Base-by-base conservation (phyloP, 2,329 filamentous ascomycete genomes). In the Diaporthe citri region DNA sequence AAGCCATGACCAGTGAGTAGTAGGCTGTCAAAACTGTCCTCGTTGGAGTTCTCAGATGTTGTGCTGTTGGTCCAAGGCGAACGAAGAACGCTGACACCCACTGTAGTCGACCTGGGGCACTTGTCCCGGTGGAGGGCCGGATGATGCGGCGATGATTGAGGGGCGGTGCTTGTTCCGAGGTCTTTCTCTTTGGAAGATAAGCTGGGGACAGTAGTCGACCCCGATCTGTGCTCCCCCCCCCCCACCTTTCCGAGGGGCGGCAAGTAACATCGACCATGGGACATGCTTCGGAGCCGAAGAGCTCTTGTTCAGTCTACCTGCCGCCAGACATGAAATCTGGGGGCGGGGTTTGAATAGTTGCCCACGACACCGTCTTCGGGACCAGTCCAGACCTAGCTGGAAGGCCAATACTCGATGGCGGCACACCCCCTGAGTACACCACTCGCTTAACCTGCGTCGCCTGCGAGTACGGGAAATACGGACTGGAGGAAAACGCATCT, bases 41-140 rank as follows among this genome's bases (percentile, higher is more conserved):
- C 8, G 20, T 31, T 17, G 62, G 51, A 15, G 17, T 12, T 4
- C 28, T 51, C 20, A 17, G 13, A 10, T 36, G 28, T n/a, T 51
- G 10, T 66, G 2, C 17, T 36, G 20, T 39, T 39, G 31, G 4
- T 41, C 34, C 17, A 20, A 17, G 20, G 43, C 20, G 25, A n/a
- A 22, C 3, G 13, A 31, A 48, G 12, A 31, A n/a, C 28, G 9
- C 28, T 13, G 41, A 7, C 25, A 22, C 39, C 60, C 25, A n/a
- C n/a, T n/a, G n/a, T n/a, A 46, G 60, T 25, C 10, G 13, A 17
- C 28, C 9, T 62, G 2, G 6, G 7, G 39, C n/a, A 20, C 39
- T 46, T 31, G 39, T 64, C 10, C 59, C 39, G 59, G 59, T 34
- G 60, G 60, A 64, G 60, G 60, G 20, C 59, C 59, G 59, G 59